These are phyloP conservation scores for Suillus spraguei DNA, from an alignment of 768 basidiomycete genomes.

Conservation along the genomic window DNA sequence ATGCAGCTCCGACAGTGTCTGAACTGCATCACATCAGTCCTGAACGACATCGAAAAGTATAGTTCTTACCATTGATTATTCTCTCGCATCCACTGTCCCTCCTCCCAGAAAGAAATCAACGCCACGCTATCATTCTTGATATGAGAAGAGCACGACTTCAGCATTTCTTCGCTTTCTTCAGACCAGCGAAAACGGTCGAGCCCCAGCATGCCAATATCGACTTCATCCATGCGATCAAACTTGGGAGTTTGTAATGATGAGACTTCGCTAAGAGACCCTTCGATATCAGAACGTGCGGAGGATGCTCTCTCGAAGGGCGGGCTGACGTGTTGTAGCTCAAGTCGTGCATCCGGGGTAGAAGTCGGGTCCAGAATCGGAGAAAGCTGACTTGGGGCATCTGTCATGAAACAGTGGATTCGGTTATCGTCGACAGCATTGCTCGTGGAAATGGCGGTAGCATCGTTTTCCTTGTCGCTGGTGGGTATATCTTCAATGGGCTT, in stretches of 20 bases:
- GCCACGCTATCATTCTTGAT: constrained; percentile 24
- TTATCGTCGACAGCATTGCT: neutral
- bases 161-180: constrained; percentile 18
- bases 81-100: constrained; percentile 12
- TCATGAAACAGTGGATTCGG: neutral
- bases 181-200: constrained; percentile 28
- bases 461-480: constrained; percentile 9
- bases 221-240: constrained; percentile 14
- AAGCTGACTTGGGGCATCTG: constrained; percentile 18
- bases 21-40: constrained; percentile 3
- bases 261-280: constrained; percentile 13
- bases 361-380: neutral
- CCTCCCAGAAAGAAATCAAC: constrained; percentile 22
- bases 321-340: neutral
- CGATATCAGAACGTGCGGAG: constrained; percentile 9
- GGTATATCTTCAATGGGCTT: neutral
- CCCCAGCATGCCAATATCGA: constrained; percentile 27
- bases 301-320: neutral
- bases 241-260: constrained; percentile 21
- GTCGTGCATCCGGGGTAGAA: neutral
- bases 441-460: neutral
- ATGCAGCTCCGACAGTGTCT: neutral
- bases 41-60: neutral
- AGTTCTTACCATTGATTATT: constrained; percentile 8
- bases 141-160: constrained; percentile 16